Evolutionary conservation across 495 filamentous ascomycete genomes (phyloP).

Genomic region (Neohortaea acidophila): DNA sequence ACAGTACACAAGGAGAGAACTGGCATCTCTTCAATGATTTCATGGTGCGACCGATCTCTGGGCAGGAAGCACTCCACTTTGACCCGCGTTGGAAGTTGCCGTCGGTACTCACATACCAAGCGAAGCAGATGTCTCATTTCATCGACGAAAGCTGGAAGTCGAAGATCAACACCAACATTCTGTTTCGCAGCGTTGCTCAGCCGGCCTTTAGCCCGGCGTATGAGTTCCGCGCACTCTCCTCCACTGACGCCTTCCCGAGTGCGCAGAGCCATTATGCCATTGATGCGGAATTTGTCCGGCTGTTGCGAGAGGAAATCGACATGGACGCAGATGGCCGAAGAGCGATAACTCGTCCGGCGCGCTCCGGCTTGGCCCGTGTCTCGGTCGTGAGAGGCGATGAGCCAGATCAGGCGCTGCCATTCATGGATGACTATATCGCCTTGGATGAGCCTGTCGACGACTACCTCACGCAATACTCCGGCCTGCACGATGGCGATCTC

Average conservation of each 20-base stretch:
- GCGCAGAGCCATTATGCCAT: slow-evolving; percentile 66
- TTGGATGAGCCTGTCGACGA: slow-evolving; percentile 86
- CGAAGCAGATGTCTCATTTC: slow-evolving; percentile 53
- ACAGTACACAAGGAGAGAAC: slow-evolving; percentile 35
- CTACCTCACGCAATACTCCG: slow-evolving; percentile 84
- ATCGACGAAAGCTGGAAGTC: slow-evolving; percentile 79
- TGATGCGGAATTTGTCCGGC: slow-evolving; percentile 87
- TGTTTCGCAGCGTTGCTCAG: slow-evolving; percentile 58
- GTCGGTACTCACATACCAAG: slow-evolving; percentile 70
- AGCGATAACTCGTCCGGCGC: slow-evolving; percentile 71
- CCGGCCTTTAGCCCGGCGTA: slow-evolving; percentile 36
- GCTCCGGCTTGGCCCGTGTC: slow-evolving; percentile 71
- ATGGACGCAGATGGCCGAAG: slow-evolving; percentile 80
- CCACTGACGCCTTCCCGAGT: slow-evolving; percentile 47
- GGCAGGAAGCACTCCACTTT: slow-evolving; percentile 74
- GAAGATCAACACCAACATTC: slow-evolving; percentile 59
- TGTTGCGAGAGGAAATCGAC: slow-evolving; percentile 81
- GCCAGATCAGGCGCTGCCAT: slow-evolving; percentile 59
- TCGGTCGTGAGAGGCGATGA: slow-evolving; percentile 73
- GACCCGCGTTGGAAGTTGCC: slow-evolving; percentile 83
- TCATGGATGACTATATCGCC: slow-evolving; percentile 94
- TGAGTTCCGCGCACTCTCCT: slow-evolving; percentile 45
- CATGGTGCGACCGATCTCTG: slow-evolving; percentile 61
- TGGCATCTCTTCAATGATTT: slow-evolving; percentile 99
- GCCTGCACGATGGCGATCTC: slow-evolving; percentile 71